Percentiles rank a stretch among this genome's conserved stretches.
phyloP scores from a whole-genome alignment of 805 yeast genomes.

The Suhomyces sp. region DNA sequence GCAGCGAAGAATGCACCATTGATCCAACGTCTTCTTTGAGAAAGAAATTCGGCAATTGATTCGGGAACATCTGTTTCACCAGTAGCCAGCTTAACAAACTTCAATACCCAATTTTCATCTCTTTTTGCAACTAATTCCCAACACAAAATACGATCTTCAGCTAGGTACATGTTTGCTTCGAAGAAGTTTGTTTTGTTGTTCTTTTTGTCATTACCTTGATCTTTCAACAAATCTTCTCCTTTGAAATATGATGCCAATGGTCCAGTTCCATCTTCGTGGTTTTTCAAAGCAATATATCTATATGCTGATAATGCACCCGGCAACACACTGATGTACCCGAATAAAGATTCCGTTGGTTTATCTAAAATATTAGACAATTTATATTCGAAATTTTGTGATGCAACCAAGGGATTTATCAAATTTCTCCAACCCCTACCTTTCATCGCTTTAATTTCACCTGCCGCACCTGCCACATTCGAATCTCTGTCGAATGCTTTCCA shows the following conservation, averaged over 20 bases:
- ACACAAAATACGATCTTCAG: conserved; percentile 28
- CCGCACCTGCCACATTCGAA: conserved; percentile 97
- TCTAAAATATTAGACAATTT: conserved; percentile 95
- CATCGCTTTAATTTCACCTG: conserved; percentile 95
- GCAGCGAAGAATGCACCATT: conserved; percentile 32
- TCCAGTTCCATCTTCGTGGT: conserved; percentile 88
- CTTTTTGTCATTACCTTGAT: conserved; percentile 16
- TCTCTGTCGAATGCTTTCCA: conserved; percentile 98
- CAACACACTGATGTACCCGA: conserved; percentile 89
- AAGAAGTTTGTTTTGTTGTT: conserved; percentile 70
- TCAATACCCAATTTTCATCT: conserved; percentile 26
- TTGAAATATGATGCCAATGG: conserved; percentile 86
- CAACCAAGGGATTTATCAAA: conserved; percentile 85
- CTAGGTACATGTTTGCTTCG: conserved; percentile 63
- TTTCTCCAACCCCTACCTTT: conserved; percentile 86
- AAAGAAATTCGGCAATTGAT: conserved; percentile 22
- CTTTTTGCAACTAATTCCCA: conserved; percentile 29
- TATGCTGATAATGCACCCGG: conserved; percentile 97
- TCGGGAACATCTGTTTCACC: conserved; percentile 32
- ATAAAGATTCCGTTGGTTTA: conserved; percentile 87
- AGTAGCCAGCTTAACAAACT: conserved; percentile 28
- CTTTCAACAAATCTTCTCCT: conserved; percentile 62
- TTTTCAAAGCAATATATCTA: conserved; percentile 79
- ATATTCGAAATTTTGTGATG: conserved; percentile 94
- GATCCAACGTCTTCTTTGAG: conserved; percentile 30